Evolutionary conservation across 768 basidiomycete genomes (phyloP).

Genomic region (Lactifluus piperatus): DNA sequence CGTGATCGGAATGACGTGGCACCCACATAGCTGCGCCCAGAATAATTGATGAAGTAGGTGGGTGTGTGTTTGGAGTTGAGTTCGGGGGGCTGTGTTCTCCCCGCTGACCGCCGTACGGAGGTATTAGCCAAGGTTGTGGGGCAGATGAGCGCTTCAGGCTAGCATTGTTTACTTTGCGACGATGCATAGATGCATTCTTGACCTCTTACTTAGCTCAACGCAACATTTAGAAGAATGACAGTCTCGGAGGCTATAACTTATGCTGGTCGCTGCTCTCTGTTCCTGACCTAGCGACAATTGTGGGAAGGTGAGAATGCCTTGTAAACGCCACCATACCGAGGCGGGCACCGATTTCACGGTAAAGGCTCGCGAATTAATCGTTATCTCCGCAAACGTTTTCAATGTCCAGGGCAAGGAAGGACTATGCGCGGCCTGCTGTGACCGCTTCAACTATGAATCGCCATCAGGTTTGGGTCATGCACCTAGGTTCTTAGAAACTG

Average conservation of each 20-base stretch:
- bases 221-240: background rate
- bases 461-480: background rate
- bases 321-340: background rate
- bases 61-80: too few relatives aligned
- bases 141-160: too few relatives aligned
- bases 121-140: too few relatives aligned
- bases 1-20: too few relatives aligned
- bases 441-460: background rate
- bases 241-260: background rate
- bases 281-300: background rate
- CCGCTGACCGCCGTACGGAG: too few relatives aligned
- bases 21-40: too few relatives aligned
- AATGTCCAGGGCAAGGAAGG: background rate
- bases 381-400: background rate
- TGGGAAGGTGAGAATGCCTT: background rate
- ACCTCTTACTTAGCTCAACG: background rate
- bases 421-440: background rate
- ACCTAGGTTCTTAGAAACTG: background rate
- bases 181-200: background rate
- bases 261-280: background rate
- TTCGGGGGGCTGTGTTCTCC: too few relatives aligned
- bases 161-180: background rate
- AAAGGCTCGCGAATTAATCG: background rate
- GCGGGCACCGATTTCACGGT: background rate
- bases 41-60: too few relatives aligned